phyloP scores from a whole-genome alignment of 768 basidiomycete genomes.

The Suillus spraguei region DNA sequence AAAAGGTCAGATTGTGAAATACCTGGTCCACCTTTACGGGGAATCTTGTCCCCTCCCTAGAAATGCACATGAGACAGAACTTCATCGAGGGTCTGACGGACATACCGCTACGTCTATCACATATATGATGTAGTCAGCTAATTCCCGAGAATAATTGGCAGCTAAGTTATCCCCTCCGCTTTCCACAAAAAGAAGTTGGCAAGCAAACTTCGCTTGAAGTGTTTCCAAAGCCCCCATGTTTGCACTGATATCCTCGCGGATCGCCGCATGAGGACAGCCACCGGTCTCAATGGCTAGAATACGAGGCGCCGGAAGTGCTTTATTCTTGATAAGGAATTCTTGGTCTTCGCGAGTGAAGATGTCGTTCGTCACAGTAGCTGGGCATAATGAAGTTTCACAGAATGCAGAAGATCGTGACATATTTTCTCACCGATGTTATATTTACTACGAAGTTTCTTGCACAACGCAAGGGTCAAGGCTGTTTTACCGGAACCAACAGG shows the following conservation, averaged over 20 bases:
- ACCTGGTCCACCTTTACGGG: slow-evolving; percentile 96
- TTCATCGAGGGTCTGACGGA: slow-evolving; percentile 12
- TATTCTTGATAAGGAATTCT: slow-evolving; percentile 93
- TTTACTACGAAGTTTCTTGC: slow-evolving; percentile 73
- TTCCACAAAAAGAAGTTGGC: slow-evolving; percentile 93
- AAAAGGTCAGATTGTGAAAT: slow-evolving; percentile 95
- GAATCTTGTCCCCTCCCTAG: slow-evolving; percentile 97
- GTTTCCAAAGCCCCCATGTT: slow-evolving; percentile 96
- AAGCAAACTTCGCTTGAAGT: slow-evolving; percentile 86
- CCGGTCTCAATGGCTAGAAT: slow-evolving; percentile 98
- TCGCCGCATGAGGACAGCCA: slow-evolving; percentile 97
- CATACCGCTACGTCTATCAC: slow-evolving; percentile 84
- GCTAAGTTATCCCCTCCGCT: slow-evolving; percentile 97
- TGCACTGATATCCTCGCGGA: slow-evolving; percentile 96
- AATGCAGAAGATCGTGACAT: slow-evolving; percentile 5
- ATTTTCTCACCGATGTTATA: slow-evolving; percentile 83
- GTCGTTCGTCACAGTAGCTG: slow-evolving; percentile 98
- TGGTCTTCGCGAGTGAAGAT: slow-evolving; percentile 99
- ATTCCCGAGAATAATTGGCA: slow-evolving; percentile 93
- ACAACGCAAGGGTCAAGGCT: slow-evolving; percentile 88
- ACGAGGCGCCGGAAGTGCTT: slow-evolving; percentile 79
- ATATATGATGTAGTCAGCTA: slow-evolving; percentile 97
- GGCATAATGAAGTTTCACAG: slow-evolving; percentile 16
- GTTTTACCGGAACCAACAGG: slow-evolving; percentile 99
- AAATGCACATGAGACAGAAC: slow-evolving; percentile 11